These are phyloP conservation scores for Sonneratia caseolaris DNA, from an alignment of 345 rosid species.

Conservation along the genomic window DNA sequence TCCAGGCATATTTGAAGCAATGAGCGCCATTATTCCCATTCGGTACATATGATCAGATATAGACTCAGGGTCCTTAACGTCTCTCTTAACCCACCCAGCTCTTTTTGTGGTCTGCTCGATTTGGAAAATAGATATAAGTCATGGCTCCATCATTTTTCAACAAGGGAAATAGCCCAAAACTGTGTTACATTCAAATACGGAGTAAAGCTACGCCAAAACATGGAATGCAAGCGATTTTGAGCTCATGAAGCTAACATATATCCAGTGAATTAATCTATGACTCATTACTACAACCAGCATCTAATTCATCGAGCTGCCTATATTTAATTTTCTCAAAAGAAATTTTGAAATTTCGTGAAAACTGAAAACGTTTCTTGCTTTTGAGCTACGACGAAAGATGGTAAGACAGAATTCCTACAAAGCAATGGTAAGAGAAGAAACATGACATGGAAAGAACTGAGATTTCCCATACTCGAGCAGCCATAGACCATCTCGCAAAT, in stretches of 20 bases:
- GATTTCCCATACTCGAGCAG: neutral
- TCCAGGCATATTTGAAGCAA: conserved; percentile 71
- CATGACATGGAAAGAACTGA: neutral
- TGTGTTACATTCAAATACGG: neutral
- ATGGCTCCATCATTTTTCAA: neutral
- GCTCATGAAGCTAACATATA: neutral
- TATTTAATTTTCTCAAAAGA: neutral
- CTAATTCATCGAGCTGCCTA: neutral
- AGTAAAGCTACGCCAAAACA: neutral
- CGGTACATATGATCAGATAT: conserved; percentile 90
- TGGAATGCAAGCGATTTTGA: neutral
- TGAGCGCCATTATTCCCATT: conserved; percentile 90
- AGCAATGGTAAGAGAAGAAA: neutral
- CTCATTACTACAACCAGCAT: neutral
- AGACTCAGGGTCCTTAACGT: conserved; percentile 68
- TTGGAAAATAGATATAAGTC: neutral
- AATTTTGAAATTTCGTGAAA: neutral
- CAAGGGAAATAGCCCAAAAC: neutral
- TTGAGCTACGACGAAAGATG: neutral
- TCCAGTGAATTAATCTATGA: neutral
- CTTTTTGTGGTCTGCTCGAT: conserved; percentile 67
- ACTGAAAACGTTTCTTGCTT: neutral
- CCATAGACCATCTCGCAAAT: neutral
- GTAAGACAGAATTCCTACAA: too few relatives aligned
- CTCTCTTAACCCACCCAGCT: conserved; percentile 82